Base-by-base conservation (phyloP, 495 filamentous ascomycete species). In the Talaromyces trachyspermus region DNA sequence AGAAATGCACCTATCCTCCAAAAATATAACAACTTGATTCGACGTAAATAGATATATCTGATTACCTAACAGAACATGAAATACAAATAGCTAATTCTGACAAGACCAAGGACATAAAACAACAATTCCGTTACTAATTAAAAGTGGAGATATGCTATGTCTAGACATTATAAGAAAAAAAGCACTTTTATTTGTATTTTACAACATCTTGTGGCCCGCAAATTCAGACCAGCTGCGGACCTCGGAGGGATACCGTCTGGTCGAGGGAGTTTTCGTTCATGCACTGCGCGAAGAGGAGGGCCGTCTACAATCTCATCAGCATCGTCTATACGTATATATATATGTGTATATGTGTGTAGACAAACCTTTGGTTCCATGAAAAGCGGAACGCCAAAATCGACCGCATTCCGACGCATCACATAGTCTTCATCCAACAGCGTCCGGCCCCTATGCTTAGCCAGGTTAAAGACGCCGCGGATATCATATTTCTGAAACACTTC, bases 361-460 rank as follows among this genome's bases (percentile, higher is more conserved):
- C 30, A 26, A 68, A 95, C 91, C 86, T 92, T 94, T 17, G 92
- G 91, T 70, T 98, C 92, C 90, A 96, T 96, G 66, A 97, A 98
- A 50, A 97, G 73, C 29, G 92, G 92, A 18, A 97, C 89, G 47
- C 90, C 89, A 64, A 98, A 98, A 70, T 98, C 92, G 33, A 98
- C 94, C 12, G 91, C 92, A 60, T 98, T 95, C 56, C 94, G 81
- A 54, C 92, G 81, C 92, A 97, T 98, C 38, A 97, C 89, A 54
- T 98, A 98, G 69, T 97, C 91, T 53, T 91, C 89, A 61, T 98
- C 92, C 44, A 86, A 71, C 49, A 88, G 70, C 19, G 83, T 90
- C 74, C 89, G 88, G 46, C 79, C 92, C 54, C 91, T 75, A 48
- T 76, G 80, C 61, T 82, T 82, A 43, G 90, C 89, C 56, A 98